phyloP scores from a whole-genome alignment of 1,139 yeast species.

The Yamadazyma mexicana region DNA sequence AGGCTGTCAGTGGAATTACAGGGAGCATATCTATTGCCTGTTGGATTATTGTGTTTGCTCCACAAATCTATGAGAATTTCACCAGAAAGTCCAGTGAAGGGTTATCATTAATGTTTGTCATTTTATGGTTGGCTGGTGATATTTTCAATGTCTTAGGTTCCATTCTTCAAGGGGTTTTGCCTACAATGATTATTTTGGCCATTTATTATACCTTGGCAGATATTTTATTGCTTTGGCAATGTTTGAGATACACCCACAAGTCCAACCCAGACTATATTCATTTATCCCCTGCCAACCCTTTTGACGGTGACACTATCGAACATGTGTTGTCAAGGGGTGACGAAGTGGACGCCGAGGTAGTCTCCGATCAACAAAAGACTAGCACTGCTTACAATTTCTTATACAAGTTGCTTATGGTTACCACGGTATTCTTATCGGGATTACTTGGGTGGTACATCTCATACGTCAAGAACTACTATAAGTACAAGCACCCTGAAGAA shows the following conservation, averaged over 20 bases:
- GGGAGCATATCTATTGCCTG: constrained; percentile 95
- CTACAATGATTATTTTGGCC: constrained; percentile 90
- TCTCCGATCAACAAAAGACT: constrained; percentile 12
- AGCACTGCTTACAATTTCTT: constrained; percentile 10
- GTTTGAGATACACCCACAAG: constrained; percentile 60
- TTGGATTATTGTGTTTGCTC: constrained; percentile 97
- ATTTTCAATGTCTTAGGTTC: constrained; percentile 90
- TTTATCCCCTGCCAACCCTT: constrained; percentile 86
- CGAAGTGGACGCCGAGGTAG: constrained; percentile 16
- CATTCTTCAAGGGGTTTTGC: constrained; percentile 80
- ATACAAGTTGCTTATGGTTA: constrained; percentile 63
- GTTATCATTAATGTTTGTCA: constrained; percentile 74
- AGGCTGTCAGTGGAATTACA: constrained; percentile 80
- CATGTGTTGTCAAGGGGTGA: constrained; percentile 50
- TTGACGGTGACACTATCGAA: constrained; percentile 65
- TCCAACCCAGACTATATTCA: constrained; percentile 72
- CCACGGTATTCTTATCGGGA: constrained; percentile 72
- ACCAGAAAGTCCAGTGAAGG: constrained; percentile 85
- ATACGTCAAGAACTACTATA: constrained; percentile 38
- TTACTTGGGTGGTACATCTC: constrained; percentile 84
- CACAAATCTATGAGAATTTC: constrained; percentile 92
- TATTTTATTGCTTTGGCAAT: constrained; percentile 75
- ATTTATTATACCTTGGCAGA: constrained; percentile 92
- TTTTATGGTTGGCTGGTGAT: constrained; percentile 88
- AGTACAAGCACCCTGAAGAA: constrained; percentile 27